phyloP scores from a whole-genome alignment of 2,329 filamentous ascomycete species.

The Aureobasidium namibiae region DNA sequence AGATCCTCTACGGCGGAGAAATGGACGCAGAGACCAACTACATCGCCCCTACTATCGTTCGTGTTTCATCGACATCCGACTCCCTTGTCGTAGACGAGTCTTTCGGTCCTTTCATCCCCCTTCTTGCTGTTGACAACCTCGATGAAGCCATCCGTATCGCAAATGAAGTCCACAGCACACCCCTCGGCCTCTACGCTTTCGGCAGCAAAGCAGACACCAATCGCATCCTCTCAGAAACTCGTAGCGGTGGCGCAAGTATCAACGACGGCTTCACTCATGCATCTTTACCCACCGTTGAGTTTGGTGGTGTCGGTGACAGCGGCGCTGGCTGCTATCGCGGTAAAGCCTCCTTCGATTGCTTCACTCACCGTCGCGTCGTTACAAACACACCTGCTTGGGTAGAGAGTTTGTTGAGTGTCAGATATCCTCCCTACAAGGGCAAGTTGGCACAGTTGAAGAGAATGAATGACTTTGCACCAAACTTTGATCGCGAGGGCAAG shows the following conservation, averaged over 20 bases:
- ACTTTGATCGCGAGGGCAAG: constrained; percentile 52
- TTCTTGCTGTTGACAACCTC: constrained; percentile 69
- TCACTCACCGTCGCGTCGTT: constrained; percentile 54
- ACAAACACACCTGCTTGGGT: constrained; percentile 59
- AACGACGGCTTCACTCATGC: constrained; percentile 61
- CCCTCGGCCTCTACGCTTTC: constrained; percentile 77
- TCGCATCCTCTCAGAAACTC: constrained; percentile 45
- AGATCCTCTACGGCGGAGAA: constrained; percentile 78
- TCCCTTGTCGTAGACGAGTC: constrained; percentile 74
- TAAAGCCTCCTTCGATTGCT: constrained; percentile 61
- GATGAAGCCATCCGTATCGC: constrained; percentile 78
- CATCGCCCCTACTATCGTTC: constrained; percentile 89
- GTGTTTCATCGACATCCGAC: constrained; percentile 67
- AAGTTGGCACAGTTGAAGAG: constrained; percentile 46
- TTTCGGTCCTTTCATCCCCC: constrained; percentile 86
- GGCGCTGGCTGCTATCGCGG: constrained; percentile 73
- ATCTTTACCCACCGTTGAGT: constrained; percentile 61
- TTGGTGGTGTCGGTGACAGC: constrained; percentile 76
- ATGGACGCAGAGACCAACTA: constrained; percentile 73
- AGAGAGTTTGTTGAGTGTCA: constrained; percentile 56
- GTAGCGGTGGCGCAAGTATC: constrained; percentile 43
- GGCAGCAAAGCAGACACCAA: constrained; percentile 71
- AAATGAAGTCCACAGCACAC: constrained; percentile 73
- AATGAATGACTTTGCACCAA: constrained; percentile 45
- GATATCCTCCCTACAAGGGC: constrained; percentile 55